Evolutionary conservation across 176 grass and related monocot genomes (phyloP), one percentile per base, ranked within the genome.

Genomic region (Typha latifolia): DNA sequence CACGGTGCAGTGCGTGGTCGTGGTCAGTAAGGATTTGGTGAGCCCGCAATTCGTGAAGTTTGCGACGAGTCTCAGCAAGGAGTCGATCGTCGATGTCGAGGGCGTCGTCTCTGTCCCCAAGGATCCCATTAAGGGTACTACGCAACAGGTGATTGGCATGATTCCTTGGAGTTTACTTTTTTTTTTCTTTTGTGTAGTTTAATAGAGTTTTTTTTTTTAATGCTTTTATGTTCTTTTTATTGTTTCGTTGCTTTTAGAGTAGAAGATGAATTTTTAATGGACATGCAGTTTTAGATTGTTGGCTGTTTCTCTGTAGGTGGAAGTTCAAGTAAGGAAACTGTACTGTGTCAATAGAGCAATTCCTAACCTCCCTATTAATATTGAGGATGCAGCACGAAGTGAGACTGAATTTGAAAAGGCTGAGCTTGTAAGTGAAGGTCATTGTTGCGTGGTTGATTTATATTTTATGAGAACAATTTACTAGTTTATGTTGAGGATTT

Each of bases 1-100:
- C 85, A 97, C 88, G 1, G 83, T 97, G 5, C 93, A 92, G 81
- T 91, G 93, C 69, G 83, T 97, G 19, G 82, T 97, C 16, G 80
- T 86, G 7, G 85, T 85, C 64, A 79, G 67, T 62, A 73, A 69
- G n/a, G 83, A 89, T 48, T 52, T 51, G 0, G 83, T 92, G 76
- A 92, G 93, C 84, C 82, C 85, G 12, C 93, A 92, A 66, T 89
- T 97, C 88, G 93, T 97, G 69, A 76, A 77, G 16, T 97, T 97
- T 11, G 83, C 78, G 34, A 87, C 93, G 3, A 65, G 70, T 13
- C 72, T 97, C 55, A 97, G 85, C 80, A 97, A 92, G 65, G 93
- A 97, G 76, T 92, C 88, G 48, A 84, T 90, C 68, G 48, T 97
- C 1, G 93, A 97, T 2, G 62, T 97, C 16, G 85, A 97, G 76